These are phyloP conservation scores for Aspergillus candidus DNA, from an alignment of 2,329 filamentous ascomycete species.

Conservation along the genomic window DNA sequence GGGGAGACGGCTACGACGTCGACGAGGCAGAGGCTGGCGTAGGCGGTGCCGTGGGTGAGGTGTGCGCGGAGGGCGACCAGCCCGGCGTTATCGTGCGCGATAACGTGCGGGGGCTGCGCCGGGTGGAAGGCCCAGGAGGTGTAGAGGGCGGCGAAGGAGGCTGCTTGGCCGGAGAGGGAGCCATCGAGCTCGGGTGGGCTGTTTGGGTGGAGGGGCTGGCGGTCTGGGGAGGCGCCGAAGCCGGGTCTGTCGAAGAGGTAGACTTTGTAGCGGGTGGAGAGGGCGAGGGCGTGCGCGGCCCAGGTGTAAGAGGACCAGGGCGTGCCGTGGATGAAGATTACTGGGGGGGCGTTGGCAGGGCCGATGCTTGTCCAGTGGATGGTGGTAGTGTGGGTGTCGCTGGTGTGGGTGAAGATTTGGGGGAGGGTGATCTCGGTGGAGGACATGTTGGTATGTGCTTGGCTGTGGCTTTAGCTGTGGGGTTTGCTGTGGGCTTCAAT, in stretches of 20 bases:
- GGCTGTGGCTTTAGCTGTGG: too few species aligned
- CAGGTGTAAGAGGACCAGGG: constrained; percentile 44
- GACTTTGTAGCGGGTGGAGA: constrained; percentile 33
- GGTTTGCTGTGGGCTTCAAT: too few species aligned
- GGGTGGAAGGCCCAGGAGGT: constrained; percentile 24
- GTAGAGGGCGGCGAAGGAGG: constrained; percentile 36
- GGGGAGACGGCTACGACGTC: constrained; percentile 42
- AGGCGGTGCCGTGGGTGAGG: constrained; percentile 33
- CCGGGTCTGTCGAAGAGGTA: constrained; percentile 45
- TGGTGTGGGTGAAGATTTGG: constrained; percentile 26
- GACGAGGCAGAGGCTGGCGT: constrained; percentile 37
- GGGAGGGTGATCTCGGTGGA: too few species aligned
- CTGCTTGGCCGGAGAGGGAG: constrained; percentile 35
- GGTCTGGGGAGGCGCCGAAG: constrained; percentile 36
- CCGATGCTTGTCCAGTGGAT: constrained; percentile 34
- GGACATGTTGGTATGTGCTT: too few species aligned
- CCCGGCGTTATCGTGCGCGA: constrained; percentile 45
- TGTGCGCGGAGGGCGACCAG: constrained; percentile 36
- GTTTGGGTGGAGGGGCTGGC: constrained; percentile 12
- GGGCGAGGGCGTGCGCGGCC: constrained; percentile 28
- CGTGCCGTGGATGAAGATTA: constrained; percentile 45
- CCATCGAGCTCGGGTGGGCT: constrained; percentile 22
- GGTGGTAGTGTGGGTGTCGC: constrained; percentile 19
- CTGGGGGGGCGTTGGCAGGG: constrained; percentile 20
- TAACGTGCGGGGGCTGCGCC: constrained; percentile 28